phyloP scores from a whole-genome alignment of 495 filamentous ascomycete species.

The Penicillium fimorum region DNA sequence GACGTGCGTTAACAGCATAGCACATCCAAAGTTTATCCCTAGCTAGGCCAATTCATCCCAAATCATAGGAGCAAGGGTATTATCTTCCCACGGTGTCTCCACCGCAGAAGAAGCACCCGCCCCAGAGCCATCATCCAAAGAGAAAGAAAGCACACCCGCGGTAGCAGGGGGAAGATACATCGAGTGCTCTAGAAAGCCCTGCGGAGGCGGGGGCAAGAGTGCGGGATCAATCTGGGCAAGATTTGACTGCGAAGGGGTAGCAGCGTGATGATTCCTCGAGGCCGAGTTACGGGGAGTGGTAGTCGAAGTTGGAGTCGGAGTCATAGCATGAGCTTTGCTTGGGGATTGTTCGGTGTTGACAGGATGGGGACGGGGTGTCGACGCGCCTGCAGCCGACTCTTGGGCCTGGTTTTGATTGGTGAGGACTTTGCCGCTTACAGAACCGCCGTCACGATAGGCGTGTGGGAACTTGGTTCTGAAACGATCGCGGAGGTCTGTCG shows the following conservation, averaged over 20 bases:
- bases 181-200: slow-evolving; percentile 26
- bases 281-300: slow-evolving; percentile 4
- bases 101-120: slow-evolving; percentile 19
- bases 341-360: slow-evolving; percentile 16
- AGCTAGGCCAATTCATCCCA: slow-evolving; percentile 42
- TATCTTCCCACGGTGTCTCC: slow-evolving; percentile 39
- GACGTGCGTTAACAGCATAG: neutral
- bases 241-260: slow-evolving; percentile 17
- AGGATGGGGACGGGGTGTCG: slow-evolving; percentile 10
- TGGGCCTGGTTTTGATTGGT: slow-evolving; percentile 10
- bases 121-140: slow-evolving; percentile 34
- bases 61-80: slow-evolving; percentile 44
- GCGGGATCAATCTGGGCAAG: slow-evolving; percentile 29
- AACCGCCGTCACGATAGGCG: slow-evolving; percentile 58
- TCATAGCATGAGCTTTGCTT: slow-evolving; percentile 7
- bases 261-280: slow-evolving; percentile 19
- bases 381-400: slow-evolving; percentile 8
- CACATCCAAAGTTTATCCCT: neutral
- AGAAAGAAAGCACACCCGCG: slow-evolving; percentile 29
- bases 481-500: slow-evolving; percentile 79
- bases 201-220: slow-evolving; percentile 34
- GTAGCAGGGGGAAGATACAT: slow-evolving; percentile 14
- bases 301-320: slow-evolving; percentile 2
- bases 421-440: slow-evolving; percentile 37
- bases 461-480: slow-evolving; percentile 79